Percentiles rank a stretch among this genome's conserved stretches.
Evolutionary conservation across 768 basidiomycete species (phyloP).

Genomic region (Leccinellum rugosiceps): DNA sequence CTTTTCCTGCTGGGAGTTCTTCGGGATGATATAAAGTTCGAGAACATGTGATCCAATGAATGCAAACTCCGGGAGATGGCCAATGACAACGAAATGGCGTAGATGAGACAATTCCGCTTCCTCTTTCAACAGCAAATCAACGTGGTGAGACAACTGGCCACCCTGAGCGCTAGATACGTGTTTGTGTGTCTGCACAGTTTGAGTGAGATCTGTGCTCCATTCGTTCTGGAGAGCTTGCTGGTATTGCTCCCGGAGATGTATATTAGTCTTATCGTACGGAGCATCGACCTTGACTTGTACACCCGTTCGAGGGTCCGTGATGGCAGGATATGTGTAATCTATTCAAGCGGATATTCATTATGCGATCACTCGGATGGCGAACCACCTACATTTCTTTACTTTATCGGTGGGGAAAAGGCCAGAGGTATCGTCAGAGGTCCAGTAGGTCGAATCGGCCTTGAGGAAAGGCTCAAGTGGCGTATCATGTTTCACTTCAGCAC

Average conservation of each 20-base stretch:
- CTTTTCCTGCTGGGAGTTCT: background rate
- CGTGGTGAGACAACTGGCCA: background rate
- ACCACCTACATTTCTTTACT: conserved; percentile 5
- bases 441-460: background rate
- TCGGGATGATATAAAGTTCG: conserved; percentile 14
- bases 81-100: conserved; percentile 9
- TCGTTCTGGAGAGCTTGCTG: conserved; percentile 2
- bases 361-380: background rate
- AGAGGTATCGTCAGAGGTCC: conserved; percentile 13
- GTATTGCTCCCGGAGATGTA: conserved; percentile 3
- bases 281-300: conserved; percentile 11
- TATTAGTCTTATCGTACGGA: conserved; percentile 4
- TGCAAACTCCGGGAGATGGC: conserved; percentile 14
- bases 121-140: conserved; percentile 5
- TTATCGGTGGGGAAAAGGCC: background rate
- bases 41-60: conserved; percentile 18
- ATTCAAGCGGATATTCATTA: background rate
- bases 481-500: background rate
- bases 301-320: conserved; percentile 5
- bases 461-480: conserved; percentile 14
- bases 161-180: background rate
- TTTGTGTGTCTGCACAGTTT: background rate
- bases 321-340: conserved; percentile 22
- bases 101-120: background rate
- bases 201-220: background rate